These are phyloP conservation scores for Aspergillus eucalypticola DNA, from an alignment of 2,329 filamentous ascomycete species.

Conservation along the genomic window DNA sequence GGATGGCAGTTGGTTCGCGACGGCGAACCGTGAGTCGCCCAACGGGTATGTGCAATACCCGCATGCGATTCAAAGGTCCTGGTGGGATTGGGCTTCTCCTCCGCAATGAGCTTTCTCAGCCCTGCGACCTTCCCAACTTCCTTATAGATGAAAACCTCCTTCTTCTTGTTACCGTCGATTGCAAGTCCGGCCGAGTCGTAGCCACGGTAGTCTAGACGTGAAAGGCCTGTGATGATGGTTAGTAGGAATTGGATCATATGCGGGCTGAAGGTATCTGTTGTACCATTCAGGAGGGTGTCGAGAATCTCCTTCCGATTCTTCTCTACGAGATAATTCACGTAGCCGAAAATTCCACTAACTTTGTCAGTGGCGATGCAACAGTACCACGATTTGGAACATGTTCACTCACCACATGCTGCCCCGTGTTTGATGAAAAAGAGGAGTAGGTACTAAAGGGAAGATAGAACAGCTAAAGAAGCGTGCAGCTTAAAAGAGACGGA, in stretches of 20 bases:
- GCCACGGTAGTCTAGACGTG: constrained; percentile 95
- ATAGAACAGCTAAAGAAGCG: no score
- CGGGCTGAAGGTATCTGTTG: neutral
- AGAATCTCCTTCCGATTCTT: constrained; percentile 97
- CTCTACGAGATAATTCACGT: constrained; percentile 99
- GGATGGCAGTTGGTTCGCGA: constrained; percentile 97
- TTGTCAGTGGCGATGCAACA: no score
- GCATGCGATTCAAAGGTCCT: constrained; percentile 98
- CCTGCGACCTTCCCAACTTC: constrained; percentile 99
- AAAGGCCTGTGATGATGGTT: constrained; percentile 64
- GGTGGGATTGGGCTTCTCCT: constrained; percentile 77
- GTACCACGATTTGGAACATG: no score
- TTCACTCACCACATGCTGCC: no score
- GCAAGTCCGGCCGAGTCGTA: constrained; percentile 98
- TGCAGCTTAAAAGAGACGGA: no score
- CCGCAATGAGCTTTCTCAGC: constrained; percentile 87
- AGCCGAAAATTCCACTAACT: constrained; percentile 65
- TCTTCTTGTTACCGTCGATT: constrained; percentile 97
- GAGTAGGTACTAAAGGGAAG: no score
- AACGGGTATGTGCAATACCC: constrained; percentile 97
- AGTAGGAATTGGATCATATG: no score
- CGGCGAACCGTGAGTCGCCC: constrained; percentile 95
- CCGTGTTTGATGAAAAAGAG: no score
- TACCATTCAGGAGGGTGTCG: constrained; percentile 92
- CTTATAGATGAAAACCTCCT: constrained; percentile 96